Evolutionary conservation across 371 early-diverging fungal species (phyloP).

Genomic region (Nosema granulosis): DNA sequence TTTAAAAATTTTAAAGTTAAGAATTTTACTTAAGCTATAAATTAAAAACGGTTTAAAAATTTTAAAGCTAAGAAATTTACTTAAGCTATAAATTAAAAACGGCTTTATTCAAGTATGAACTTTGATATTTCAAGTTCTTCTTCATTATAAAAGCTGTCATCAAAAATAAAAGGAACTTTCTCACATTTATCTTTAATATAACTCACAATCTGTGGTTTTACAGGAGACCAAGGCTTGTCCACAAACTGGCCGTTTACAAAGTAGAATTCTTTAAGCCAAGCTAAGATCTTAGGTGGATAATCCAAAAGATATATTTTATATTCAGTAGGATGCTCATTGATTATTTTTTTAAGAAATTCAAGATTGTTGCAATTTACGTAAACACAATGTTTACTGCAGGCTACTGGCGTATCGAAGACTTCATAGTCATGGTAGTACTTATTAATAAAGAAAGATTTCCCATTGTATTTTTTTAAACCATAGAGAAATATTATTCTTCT

Average conservation of each 20-base stretch:
- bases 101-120: too few species aligned
- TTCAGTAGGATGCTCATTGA: neutral
- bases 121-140: constrained; percentile 20
- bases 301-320: constrained; percentile 17
- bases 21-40: too few species aligned
- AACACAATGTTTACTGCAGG: neutral
- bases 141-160: constrained; percentile 6
- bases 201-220: neutral
- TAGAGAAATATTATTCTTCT: constrained; percentile 32
- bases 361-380: constrained; percentile 16
- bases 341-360: constrained; percentile 2
- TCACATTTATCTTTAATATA: neutral
- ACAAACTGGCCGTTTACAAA: constrained; percentile 6
- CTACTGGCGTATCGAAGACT: neutral
- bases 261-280: constrained; percentile 25
- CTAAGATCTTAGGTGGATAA: constrained; percentile 26
- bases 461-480: constrained; percentile 37
- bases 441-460: constrained; percentile 33
- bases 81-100: too few species aligned
- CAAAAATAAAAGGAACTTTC: constrained; percentile 37
- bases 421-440: constrained; percentile 27
- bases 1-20: too few species aligned
- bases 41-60: too few species aligned
- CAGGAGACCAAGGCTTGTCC: neutral
- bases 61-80: too few species aligned